Conservation (phyloP, 2,329 filamentous ascomycete genomes). For the Phyllosticta capitalensis region DNA sequence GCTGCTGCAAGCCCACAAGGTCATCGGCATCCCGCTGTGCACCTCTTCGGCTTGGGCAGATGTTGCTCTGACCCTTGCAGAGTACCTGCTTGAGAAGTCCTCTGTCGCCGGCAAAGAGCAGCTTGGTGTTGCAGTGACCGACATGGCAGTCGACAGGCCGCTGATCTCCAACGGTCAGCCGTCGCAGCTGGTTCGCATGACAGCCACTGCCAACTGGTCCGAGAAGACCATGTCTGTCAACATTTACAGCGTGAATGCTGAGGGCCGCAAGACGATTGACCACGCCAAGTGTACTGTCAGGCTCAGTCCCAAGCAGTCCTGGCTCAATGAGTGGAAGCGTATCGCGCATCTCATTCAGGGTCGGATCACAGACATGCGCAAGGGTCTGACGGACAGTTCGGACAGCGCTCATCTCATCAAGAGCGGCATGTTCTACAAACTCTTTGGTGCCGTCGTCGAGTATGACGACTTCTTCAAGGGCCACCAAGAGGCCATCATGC, state of each 20-base stretch:
- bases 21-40: constrained; percentile 35
- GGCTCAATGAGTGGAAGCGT: constrained; percentile 15
- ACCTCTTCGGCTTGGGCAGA: constrained; percentile 31
- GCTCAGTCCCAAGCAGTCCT: constrained; percentile 10
- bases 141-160: constrained; percentile 27
- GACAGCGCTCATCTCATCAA: constrained; percentile 13
- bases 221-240: constrained; percentile 20
- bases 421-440: constrained; percentile 59
- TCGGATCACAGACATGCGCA: constrained; percentile 15
- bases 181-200: not conserved
- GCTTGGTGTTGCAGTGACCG: constrained; percentile 25
- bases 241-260: constrained; percentile 28
- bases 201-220: not conserved
- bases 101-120: constrained; percentile 4
- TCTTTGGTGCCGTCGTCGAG: constrained; percentile 49
- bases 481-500: constrained; percentile 17
- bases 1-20: constrained; percentile 34
- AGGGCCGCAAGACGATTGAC: constrained; percentile 29
- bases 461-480: constrained; percentile 33
- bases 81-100: constrained; percentile 17
- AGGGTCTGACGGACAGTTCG: constrained; percentile 10
- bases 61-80: constrained; percentile 24
- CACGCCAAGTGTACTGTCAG: constrained; percentile 28
- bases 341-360: constrained; percentile 14
- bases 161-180: not conserved